Conservation (phyloP, 768 basidiomycete genomes). For the Aureoboletus auriporus region DNA sequence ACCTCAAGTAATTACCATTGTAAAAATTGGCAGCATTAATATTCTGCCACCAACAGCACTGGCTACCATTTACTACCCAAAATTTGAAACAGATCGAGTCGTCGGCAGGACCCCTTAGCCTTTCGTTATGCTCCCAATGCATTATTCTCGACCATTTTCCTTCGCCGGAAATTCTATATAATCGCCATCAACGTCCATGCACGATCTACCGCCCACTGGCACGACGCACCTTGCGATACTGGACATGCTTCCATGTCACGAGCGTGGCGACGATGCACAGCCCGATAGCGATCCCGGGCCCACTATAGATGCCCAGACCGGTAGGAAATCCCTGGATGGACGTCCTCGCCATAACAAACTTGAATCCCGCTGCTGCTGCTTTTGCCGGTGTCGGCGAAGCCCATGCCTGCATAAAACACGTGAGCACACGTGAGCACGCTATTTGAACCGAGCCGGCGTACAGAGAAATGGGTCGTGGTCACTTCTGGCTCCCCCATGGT, state of each 20-base stretch:
- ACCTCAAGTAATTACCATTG: too few relatives aligned
- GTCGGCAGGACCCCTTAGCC: too few relatives aligned
- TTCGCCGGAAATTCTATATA: conserved; percentile 47
- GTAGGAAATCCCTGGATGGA: conserved; percentile 72
- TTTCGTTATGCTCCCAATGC: conserved; percentile 44
- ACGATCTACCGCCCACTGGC: too few relatives aligned
- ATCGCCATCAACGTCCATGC: neutral
- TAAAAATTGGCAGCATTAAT: too few relatives aligned
- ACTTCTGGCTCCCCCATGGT: conserved; percentile 20
- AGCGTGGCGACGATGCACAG: conserved; percentile 76
- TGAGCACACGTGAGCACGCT: conserved; percentile 5
- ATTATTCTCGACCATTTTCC: conserved; percentile 65
- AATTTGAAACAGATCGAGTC: too few relatives aligned
- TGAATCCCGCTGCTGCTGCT: conserved; percentile 25
- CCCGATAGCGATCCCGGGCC: conserved; percentile 80
- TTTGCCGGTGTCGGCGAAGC: conserved; percentile 29
- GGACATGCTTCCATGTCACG: conserved; percentile 84
- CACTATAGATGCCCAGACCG: conserved; percentile 80
- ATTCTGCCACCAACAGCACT: too few relatives aligned
- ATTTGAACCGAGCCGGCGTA: conserved; percentile 9
- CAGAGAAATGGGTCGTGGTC: conserved; percentile 8
- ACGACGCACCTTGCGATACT: conserved; percentile 70
- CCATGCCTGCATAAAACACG: conserved; percentile 20
- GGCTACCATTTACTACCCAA: too few relatives aligned
- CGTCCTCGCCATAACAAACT: conserved; percentile 70